A percentile compares a stretch with the other conserved stretches of the same genome.
Conservation (phyloP, 495 filamentous ascomycete genomes). For the Penicillium chermesinum region DNA sequence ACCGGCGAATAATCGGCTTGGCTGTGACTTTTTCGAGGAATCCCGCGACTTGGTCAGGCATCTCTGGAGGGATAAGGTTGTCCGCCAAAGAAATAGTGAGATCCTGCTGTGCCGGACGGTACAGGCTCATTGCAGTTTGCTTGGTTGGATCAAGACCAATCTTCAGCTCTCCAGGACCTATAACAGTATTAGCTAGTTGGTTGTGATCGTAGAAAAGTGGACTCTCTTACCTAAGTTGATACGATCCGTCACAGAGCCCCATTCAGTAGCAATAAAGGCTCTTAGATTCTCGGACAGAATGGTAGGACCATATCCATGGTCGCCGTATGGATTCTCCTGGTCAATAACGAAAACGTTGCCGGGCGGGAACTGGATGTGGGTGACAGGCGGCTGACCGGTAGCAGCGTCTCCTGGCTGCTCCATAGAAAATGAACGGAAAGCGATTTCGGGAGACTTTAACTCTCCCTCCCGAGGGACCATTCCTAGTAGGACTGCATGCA, state of each 20-base stretch:
- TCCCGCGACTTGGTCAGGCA: slow-evolving; percentile 48
- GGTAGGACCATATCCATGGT: slow-evolving; percentile 48
- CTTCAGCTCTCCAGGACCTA: slow-evolving; percentile 64
- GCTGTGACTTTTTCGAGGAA: slow-evolving; percentile 43
- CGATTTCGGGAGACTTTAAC: slow-evolving; percentile 54
- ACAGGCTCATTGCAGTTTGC: slow-evolving; percentile 55
- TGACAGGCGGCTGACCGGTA: slow-evolving; percentile 24
- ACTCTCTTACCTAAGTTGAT: slow-evolving; percentile 55
- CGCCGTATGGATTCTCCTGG: slow-evolving; percentile 34
- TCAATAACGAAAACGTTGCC: slow-evolving; percentile 51
- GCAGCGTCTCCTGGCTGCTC: slow-evolving; percentile 46
- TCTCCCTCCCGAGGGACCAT: slow-evolving; percentile 56
- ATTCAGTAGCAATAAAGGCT: slow-evolving; percentile 59
- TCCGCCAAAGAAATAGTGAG: slow-evolving; percentile 64
- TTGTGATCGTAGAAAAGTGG: neutral
- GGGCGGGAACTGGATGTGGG: slow-evolving; percentile 38
- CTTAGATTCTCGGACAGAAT: slow-evolving; percentile 67
- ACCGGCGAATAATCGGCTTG: slow-evolving; percentile 38
- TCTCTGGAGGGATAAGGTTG: slow-evolving; percentile 52
- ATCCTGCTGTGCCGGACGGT: slow-evolving; percentile 61
- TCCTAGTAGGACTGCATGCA: slow-evolving; percentile 68
- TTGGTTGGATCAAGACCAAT: slow-evolving; percentile 55
- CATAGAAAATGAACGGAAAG: slow-evolving; percentile 57
- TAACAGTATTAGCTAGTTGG: slow-evolving; percentile 7
- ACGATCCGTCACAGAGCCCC: slow-evolving; percentile 67